Conservation (phyloP, 192 early-diverging fungal genomes). For the Coemansia aciculifera region DNA sequence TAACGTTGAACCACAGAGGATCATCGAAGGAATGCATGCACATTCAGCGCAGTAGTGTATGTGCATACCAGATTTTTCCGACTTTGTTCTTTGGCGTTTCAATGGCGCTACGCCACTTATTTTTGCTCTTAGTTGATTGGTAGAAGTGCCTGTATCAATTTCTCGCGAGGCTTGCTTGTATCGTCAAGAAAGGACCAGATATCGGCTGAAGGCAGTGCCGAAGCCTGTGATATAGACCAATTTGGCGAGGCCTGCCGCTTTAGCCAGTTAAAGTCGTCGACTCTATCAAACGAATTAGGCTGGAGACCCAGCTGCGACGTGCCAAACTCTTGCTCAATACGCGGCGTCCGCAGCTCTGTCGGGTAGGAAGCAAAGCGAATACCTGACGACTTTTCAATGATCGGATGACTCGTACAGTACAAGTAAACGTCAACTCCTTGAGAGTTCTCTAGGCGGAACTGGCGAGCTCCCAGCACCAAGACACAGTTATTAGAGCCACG, state of each 20-base stretch:
- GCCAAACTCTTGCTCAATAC: slow-evolving; percentile 22
- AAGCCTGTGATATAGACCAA: slow-evolving; percentile 53
- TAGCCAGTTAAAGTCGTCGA: slow-evolving; percentile 95
- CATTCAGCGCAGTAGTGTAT: background rate
- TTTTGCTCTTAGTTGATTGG: background rate
- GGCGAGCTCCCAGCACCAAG: slow-evolving; percentile 71
- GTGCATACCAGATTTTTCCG: background rate
- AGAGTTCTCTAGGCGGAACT: slow-evolving; percentile 85
- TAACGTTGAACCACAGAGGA: background rate
- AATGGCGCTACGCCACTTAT: background rate
- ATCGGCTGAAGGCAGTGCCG: background rate
- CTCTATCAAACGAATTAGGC: slow-evolving; percentile 59
- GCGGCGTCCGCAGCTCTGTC: slow-evolving; percentile 24
- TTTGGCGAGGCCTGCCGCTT: slow-evolving; percentile 74
- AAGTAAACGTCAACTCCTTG: slow-evolving; percentile 63
- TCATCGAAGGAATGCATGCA: background rate
- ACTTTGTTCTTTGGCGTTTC: background rate
- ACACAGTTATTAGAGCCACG: slow-evolving; percentile 65
- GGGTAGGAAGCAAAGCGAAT: slow-evolving; percentile 71
- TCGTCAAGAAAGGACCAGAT: slow-evolving; percentile 12
- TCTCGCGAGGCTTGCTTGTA: background rate
- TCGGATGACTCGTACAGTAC: slow-evolving; percentile 74
- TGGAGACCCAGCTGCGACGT: background rate
- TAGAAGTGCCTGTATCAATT: background rate
- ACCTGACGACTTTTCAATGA: slow-evolving; percentile 77